phyloP scores from a whole-genome alignment of 1,284 basidiomycete species.

The Cutaneotrichosporon sp. region DNA sequence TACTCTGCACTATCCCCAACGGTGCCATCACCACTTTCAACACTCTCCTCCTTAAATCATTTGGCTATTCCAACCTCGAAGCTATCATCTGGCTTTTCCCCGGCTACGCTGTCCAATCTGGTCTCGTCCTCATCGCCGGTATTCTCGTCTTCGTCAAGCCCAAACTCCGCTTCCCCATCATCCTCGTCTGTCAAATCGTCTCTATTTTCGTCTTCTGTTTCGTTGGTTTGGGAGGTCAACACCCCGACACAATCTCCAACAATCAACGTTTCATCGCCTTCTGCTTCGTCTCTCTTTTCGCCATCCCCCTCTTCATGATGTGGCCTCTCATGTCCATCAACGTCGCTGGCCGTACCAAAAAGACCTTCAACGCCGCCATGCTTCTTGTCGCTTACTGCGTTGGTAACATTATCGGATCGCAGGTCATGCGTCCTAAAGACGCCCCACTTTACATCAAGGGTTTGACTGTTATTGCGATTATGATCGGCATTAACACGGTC shows the following conservation, averaged over 20 bases:
- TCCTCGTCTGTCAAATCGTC: conserved; percentile 22
- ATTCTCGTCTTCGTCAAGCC: conserved; percentile 23
- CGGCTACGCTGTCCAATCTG: conserved; percentile 25
- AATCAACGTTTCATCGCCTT: conserved; percentile 14
- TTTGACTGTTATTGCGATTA: conserved; percentile 25
- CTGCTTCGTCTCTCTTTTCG: conserved; percentile 7
- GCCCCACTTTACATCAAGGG: conserved; percentile 27
- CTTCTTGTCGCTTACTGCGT: conserved; percentile 31
- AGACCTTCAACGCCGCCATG: conserved; percentile 25
- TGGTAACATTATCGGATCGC: conserved; percentile 36
- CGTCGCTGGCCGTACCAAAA: conserved; percentile 25
- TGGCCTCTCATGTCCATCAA: conserved; percentile 21
- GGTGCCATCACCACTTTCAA: conserved; percentile 30
- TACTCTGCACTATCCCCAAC: conserved; percentile 32
- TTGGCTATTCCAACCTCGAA: conserved; percentile 32
- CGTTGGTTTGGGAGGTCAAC: conserved; percentile 23
- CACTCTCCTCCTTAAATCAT: conserved; percentile 16
- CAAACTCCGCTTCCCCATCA: conserved; percentile 28
- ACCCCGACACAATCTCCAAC: conserved; percentile 29
- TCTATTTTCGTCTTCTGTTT: conserved; percentile 29
- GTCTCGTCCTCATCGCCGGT: conserved; percentile 11
- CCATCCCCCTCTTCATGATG: conserved; percentile 25
- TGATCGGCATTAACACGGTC: conserved; percentile 19
- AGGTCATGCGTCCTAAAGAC: conserved; percentile 28
- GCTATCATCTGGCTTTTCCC: conserved; percentile 29